phyloP scores from a whole-genome alignment of 2,329 filamentous ascomycete species.

The Xylariaceae sp. region DNA sequence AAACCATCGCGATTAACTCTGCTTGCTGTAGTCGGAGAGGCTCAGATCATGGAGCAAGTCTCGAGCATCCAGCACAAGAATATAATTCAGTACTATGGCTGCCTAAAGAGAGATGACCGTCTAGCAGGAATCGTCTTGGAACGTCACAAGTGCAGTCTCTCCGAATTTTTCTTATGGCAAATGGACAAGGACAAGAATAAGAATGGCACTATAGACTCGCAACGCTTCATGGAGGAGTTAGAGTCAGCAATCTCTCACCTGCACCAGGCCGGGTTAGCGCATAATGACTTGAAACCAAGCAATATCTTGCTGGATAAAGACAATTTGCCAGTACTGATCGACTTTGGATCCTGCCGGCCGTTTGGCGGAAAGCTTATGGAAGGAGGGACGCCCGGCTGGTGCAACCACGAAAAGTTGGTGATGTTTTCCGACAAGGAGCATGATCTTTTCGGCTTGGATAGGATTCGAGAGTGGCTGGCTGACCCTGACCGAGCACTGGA shows the following conservation, averaged over 20 bases:
- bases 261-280: slow-evolving; percentile 23
- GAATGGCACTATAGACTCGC: slow-evolving; percentile 11
- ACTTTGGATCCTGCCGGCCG: slow-evolving; percentile 27
- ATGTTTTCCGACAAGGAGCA: slow-evolving; percentile 26
- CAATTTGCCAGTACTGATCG: slow-evolving; percentile 26
- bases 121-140: slow-evolving; percentile 23
- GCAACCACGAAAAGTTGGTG: slow-evolving; percentile 5
- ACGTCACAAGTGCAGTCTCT: slow-evolving; percentile 21
- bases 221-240: slow-evolving; percentile 24
- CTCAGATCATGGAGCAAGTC: slow-evolving; percentile 24
- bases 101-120: slow-evolving; percentile 17
- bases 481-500: slow-evolving; percentile 15
- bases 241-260: slow-evolving; percentile 24
- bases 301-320: slow-evolving; percentile 25
- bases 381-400: slow-evolving; percentile 25
- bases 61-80: slow-evolving; percentile 26
- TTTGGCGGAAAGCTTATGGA: slow-evolving; percentile 19
- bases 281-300: slow-evolving; percentile 27
- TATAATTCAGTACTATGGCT: slow-evolving; percentile 27
- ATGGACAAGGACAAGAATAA: slow-evolving; percentile 21
- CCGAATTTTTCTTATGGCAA: slow-evolving; percentile 23
- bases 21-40: slow-evolving; percentile 24
- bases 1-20: too few relatives aligned
- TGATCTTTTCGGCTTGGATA: slow-evolving; percentile 23
- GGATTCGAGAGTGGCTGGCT: slow-evolving; percentile 24